Evolutionary conservation across 164 flowering plant species (phyloP).

Genomic region (Annona cherimola): DNA sequence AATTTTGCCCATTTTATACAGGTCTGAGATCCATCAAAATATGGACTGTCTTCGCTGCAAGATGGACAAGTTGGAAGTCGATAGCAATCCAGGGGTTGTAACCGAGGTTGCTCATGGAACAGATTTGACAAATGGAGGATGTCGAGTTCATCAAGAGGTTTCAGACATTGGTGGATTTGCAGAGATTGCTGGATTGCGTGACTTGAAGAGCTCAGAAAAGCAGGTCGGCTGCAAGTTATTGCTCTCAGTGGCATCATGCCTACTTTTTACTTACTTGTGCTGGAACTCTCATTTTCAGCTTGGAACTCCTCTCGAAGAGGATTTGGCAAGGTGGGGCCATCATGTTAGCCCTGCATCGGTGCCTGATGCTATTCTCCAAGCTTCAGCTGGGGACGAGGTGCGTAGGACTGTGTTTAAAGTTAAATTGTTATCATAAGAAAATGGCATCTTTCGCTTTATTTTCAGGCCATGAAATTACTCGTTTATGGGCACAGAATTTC

Average conservation of each 20-base stretch:
- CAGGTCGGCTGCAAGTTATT: constrained; percentile 41
- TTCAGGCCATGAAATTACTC: neutral
- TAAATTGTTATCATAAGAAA: neutral
- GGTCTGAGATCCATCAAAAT: constrained; percentile 94
- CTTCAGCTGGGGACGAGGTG: constrained; percentile 96
- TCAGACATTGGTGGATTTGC: constrained; percentile 93
- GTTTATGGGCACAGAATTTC: neutral
- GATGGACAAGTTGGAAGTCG: constrained; percentile 15
- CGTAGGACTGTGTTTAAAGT: constrained; percentile 1
- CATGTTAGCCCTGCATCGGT: constrained; percentile 62
- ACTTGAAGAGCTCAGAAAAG: constrained; percentile 65
- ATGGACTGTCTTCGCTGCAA: constrained; percentile 82
- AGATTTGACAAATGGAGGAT: constrained; percentile 12
- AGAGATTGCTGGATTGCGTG: constrained; percentile 53
- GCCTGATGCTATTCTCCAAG: constrained; percentile 83
- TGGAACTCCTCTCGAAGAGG: constrained; percentile 86
- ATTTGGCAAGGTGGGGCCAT: constrained; percentile 92
- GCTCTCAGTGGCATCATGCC: neutral
- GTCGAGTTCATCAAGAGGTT: constrained; percentile 27
- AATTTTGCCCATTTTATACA: constrained; percentile 13
- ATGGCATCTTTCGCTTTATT: neutral
- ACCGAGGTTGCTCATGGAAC: constrained; percentile 22
- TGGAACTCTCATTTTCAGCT: constrained; percentile 37
- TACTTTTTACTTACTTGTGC: neutral
- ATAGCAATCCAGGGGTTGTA: constrained; percentile 15